phyloP scores from a whole-genome alignment of 1,284 basidiomycete species.

The Bjerkandera adusta region DNA sequence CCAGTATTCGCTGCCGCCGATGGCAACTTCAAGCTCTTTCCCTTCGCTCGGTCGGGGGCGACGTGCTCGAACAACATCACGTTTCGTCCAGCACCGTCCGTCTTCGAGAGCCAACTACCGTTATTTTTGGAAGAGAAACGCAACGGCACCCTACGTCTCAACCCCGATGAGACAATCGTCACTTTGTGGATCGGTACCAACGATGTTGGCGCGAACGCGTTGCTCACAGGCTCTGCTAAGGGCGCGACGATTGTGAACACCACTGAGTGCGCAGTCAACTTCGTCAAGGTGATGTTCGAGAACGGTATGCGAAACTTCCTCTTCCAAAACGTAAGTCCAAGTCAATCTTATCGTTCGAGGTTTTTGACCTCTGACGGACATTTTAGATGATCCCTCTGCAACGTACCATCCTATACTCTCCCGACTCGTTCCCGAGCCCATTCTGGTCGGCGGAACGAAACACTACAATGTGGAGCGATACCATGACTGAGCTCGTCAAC shows the following conservation, averaged over 20 bases:
- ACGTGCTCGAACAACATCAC: slow-evolving; percentile 44
- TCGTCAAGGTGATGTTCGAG: slow-evolving; percentile 37
- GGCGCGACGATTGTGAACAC: slow-evolving; percentile 41
- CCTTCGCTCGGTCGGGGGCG: slow-evolving; percentile 42
- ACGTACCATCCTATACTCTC: slow-evolving; percentile 30
- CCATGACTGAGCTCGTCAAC: slow-evolving; percentile 26
- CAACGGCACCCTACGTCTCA: slow-evolving; percentile 27
- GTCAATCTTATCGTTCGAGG: too few species aligned
- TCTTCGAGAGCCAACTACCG: slow-evolving; percentile 39
- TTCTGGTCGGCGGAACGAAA: not conserved
- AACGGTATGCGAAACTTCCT: slow-evolving; percentile 44
- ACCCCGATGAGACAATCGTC: slow-evolving; percentile 38
- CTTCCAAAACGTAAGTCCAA: slow-evolving; percentile 44
- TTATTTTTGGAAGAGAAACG: slow-evolving; percentile 31
- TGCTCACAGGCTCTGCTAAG: slow-evolving; percentile 36
- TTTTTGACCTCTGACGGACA: not conserved
- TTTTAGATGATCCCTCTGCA: not conserved
- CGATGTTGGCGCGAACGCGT: slow-evolving; percentile 38
- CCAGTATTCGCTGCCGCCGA: slow-evolving; percentile 41
- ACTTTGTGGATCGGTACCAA: slow-evolving; percentile 53
- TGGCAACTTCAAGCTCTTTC: slow-evolving; percentile 36
- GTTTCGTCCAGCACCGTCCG: slow-evolving; percentile 34
- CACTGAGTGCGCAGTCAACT: slow-evolving; percentile 39
- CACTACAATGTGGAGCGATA: not conserved
- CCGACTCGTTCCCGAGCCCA: slow-evolving; percentile 12